Evolutionary conservation across 2,329 filamentous ascomycete species (phyloP).

Genomic region (Pestalotiopsis sp.): DNA sequence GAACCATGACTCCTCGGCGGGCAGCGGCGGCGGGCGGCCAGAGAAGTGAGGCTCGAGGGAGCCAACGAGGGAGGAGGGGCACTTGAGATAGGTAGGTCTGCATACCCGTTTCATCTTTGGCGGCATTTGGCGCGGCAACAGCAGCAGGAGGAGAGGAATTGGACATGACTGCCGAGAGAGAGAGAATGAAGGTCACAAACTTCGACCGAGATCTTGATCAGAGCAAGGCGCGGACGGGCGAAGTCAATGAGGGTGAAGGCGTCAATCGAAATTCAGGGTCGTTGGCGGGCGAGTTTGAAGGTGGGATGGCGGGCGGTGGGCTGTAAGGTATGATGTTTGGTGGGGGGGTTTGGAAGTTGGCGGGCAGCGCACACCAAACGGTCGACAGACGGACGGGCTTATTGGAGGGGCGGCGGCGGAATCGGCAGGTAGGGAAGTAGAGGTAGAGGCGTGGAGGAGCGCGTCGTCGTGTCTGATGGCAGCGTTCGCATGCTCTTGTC

Average conservation of each 20-base stretch:
- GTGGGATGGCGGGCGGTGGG: slow-evolving; percentile 10
- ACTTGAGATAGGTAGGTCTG: not conserved
- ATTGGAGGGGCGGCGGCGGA: slow-evolving; percentile 12
- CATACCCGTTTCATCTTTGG: slow-evolving; percentile 15
- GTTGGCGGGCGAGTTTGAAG: not conserved
- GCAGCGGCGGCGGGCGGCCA: not conserved
- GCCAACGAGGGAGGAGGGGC: slow-evolving; percentile 8
- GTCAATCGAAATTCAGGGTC: slow-evolving; percentile 3
- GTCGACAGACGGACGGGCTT: slow-evolving; percentile 5
- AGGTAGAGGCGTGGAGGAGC: slow-evolving; percentile 2
- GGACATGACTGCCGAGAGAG: slow-evolving; percentile 12
- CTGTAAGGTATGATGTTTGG: slow-evolving; percentile 9
- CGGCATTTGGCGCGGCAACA: slow-evolving; percentile 12
- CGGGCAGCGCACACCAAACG: not conserved
- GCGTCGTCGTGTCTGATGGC: not conserved
- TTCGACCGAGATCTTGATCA: not conserved
- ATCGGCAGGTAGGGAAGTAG: slow-evolving; percentile 12
- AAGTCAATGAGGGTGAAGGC: slow-evolving; percentile 6
- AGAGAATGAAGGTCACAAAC: not conserved
- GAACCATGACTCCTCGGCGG: not conserved
- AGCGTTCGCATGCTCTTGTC: slow-evolving; percentile 9
- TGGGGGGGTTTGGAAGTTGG: slow-evolving; percentile 3
- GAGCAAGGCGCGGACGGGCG: not conserved
- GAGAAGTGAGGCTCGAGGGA: not conserved
- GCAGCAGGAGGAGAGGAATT: slow-evolving; percentile 12